A percentile compares a stretch with the other conserved stretches of the same genome.
phyloP scores from a whole-genome alignment of 2,329 filamentous ascomycete genomes.

The Aspergillus luchuensis region DNA sequence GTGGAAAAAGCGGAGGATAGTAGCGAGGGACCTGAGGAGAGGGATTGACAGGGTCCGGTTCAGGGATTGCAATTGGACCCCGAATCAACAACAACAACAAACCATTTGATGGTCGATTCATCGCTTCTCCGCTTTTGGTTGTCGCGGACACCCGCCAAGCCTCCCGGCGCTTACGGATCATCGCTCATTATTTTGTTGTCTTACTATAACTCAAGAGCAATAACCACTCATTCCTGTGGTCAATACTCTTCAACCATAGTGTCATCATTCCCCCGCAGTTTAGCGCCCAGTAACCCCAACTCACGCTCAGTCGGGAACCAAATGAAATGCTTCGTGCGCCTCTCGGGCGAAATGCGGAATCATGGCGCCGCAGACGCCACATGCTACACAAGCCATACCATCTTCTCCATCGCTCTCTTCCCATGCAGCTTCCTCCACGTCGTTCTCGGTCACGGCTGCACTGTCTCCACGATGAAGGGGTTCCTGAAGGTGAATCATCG shows the following conservation, averaged over 20 bases:
- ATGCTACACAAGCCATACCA: slow-evolving; percentile 36
- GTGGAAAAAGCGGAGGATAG: not conserved
- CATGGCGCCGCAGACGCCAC: slow-evolving; percentile 46
- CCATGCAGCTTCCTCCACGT: slow-evolving; percentile 32
- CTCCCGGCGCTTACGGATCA: not conserved
- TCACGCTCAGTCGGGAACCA: slow-evolving; percentile 17
- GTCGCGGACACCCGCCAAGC: not conserved
- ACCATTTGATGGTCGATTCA: too few relatives aligned
- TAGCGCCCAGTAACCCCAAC: too few relatives aligned
- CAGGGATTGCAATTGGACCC: not conserved
- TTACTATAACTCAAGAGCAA: too few relatives aligned
- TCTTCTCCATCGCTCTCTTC: slow-evolving; percentile 37
- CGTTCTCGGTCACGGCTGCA: not conserved
- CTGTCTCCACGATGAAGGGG: not conserved
- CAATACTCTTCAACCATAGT: too few relatives aligned
- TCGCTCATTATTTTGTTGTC: not conserved
- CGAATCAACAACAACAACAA: not conserved
- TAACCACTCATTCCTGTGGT: too few relatives aligned
- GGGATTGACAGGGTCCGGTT: not conserved
- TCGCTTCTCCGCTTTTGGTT: not conserved
- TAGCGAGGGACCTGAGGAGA: not conserved
- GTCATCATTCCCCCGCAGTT: too few relatives aligned
- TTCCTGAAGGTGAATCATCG: not conserved
- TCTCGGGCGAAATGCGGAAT: slow-evolving; percentile 54
- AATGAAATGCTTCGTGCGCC: slow-evolving; percentile 54